Conservation (phyloP, 202 grass and related monocot genomes). For the Zizania palustris region DNA sequence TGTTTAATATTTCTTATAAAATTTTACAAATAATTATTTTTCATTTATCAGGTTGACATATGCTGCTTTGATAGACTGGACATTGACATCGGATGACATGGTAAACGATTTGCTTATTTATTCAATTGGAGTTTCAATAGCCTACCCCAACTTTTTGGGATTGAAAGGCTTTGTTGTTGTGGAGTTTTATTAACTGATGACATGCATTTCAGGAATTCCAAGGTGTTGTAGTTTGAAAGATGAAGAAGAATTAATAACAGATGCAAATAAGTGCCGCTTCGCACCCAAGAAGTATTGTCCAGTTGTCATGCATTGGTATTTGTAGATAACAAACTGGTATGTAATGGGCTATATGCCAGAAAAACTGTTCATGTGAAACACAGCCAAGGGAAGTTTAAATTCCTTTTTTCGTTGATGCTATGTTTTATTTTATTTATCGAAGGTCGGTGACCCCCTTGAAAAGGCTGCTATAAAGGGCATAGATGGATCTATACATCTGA, state of each 20-base stretch:
- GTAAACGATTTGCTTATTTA: slow-evolving; percentile 49
- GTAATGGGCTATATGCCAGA: slow-evolving; percentile 28
- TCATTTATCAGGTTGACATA: slow-evolving; percentile 84
- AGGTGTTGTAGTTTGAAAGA: slow-evolving; percentile 91
- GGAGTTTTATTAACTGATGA: slow-evolving; percentile 24
- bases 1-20: slow-evolving; percentile 29
- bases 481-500: slow-evolving; percentile 99
- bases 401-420: slow-evolving; percentile 33
- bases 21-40: slow-evolving; percentile 32
- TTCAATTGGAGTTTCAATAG: neutral
- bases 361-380: slow-evolving; percentile 20
- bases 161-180: neutral
- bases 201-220: slow-evolving; percentile 89
- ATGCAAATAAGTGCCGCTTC: slow-evolving; percentile 69
- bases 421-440: slow-evolving; percentile 37
- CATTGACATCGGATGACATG: slow-evolving; percentile 98
- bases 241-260: slow-evolving; percentile 66
- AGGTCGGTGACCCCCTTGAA: slow-evolving; percentile 99
- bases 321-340: slow-evolving; percentile 97
- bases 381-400: slow-evolving; percentile 9
- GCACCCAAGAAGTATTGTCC: slow-evolving; percentile 76
- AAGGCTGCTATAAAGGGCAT: slow-evolving; percentile 97
- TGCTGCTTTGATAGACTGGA: slow-evolving; percentile 98
- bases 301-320: slow-evolving; percentile 98
- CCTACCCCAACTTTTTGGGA: no score